Evolutionary conservation across 2,329 filamentous ascomycete species (phyloP).

Genomic region (Epichloe elymi): DNA sequence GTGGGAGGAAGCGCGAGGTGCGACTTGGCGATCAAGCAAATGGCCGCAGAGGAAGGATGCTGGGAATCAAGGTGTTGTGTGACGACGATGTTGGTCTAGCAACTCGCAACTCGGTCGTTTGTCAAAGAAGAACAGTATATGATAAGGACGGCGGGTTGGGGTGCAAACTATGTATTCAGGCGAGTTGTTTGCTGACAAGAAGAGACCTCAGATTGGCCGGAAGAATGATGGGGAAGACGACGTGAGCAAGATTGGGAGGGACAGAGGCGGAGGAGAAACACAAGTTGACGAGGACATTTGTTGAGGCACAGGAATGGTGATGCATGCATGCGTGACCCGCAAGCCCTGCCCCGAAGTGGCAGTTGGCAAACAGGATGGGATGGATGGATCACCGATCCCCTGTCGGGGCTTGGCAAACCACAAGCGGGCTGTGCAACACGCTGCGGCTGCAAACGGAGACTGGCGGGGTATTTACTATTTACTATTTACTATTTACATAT

Average conservation of each 20-base stretch:
- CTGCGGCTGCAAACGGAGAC: neutral
- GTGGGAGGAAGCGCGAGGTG: neutral
- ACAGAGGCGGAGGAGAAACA: neutral
- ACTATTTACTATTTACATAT: too few relatives aligned
- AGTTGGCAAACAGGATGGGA: neutral
- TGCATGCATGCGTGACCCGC: neutral
- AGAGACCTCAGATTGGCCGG: neutral
- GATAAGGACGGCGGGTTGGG: neutral
- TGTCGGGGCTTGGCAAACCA: neutral
- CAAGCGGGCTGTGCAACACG: neutral
- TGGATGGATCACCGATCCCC: neutral
- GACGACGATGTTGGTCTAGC: neutral
- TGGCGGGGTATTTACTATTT: neutral
- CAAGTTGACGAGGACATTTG: neutral
- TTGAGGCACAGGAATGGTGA: neutral
- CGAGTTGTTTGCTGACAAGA: neutral
- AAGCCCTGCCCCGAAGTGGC: slow-evolving; percentile 5
- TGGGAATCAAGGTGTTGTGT: neutral
- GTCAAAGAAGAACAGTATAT: neutral
- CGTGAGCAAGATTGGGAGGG: neutral
- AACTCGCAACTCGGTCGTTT: neutral
- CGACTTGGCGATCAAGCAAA: neutral
- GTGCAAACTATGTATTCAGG: neutral
- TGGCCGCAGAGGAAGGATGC: neutral
- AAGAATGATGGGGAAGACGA: neutral